Base-by-base conservation (phyloP, 1,284 basidiomycete genomes). In the Chiua sp. region DNA sequence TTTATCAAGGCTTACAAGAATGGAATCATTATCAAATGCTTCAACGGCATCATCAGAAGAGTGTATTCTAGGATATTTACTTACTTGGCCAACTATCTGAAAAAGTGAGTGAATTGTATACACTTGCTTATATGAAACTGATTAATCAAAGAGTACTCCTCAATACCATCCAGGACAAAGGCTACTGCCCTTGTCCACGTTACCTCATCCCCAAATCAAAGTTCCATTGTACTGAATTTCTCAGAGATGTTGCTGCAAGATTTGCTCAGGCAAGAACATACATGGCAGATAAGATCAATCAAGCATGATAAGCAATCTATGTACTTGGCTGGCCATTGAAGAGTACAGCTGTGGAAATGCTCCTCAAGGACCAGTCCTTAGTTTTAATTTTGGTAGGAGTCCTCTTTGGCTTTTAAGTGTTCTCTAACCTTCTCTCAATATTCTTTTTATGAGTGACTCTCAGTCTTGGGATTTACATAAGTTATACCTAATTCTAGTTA, bases 21-120 rank as follows among this genome's bases (percentile, higher is more conserved):
- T n/a, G 28, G 51, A 4, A 44, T 53, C 2, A 6, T 55, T 3
- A 2, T 62, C 0, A 52, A 55, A 20, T 62, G 60, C 22, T 58
- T 52, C 18, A 47, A 62, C 7, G 47, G 58, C 0, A 13, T 59
- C 0, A 11, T n/a, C 8, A 26, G 44, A 16, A 26, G 58, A 30
- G 28, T 61, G 3, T 61, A 46, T 5, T 33, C 35, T 6, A 3
- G 50, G 5, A 35, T 57, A 33, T 53, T 57, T 7, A 57, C 50
- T 8, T 57, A 57, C 44, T 57, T 44, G 1, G 26, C 52, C 2
- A 37, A 58, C 35, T 58, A 58, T 28, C 47, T 50, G 2, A 49
- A 62, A 39, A 63, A 63, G 60, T 63, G 12, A 54, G 54, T 51
- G 33, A 51, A 32, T 32, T 32, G 30, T 32, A 32, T 32, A 10